These are phyloP conservation scores for Paramecium pentaurelia DNA, from an alignment of 73 alveolate genomes.

Conservation along the genomic window DNA sequence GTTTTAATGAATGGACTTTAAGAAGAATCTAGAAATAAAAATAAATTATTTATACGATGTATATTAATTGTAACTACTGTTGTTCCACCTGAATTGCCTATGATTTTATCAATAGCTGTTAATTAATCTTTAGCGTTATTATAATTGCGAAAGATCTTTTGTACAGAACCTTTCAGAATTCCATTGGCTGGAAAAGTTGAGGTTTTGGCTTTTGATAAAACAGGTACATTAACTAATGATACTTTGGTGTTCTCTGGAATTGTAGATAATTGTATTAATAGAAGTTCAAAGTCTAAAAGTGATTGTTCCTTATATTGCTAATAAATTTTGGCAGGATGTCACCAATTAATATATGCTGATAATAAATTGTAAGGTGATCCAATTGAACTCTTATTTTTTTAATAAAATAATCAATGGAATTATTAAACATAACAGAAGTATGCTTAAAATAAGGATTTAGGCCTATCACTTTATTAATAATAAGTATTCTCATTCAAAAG, in stretches of 20 bases:
- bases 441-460: constrained; percentile 68
- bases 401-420: constrained; percentile 63
- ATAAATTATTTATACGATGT: constrained; percentile 94
- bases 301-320: constrained; percentile 66
- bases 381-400: constrained; percentile 87
- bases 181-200: constrained; percentile 99
- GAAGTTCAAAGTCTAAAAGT: not conserved
- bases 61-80: constrained; percentile 97
- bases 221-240: constrained; percentile 99
- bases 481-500: constrained; percentile 91
- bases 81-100: constrained; percentile 99
- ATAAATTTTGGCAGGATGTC: constrained; percentile 92
- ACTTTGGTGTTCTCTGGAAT: constrained; percentile 92
- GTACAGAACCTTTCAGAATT: constrained; percentile 99
- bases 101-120: constrained; percentile 97
- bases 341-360: constrained; percentile 83
- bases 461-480: constrained; percentile 48
- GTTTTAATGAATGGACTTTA: constrained; percentile 87
- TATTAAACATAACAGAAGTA: constrained; percentile 67
- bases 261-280: constrained; percentile 61
- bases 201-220: constrained; percentile 82
- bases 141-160: constrained; percentile 86
- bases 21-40: constrained; percentile 85
- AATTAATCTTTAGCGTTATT: constrained; percentile 94
- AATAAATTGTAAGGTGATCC: constrained; percentile 94